Base-by-base conservation (phyloP, 2,329 filamentous ascomycete species). In the Aureobasidium sp. region DNA sequence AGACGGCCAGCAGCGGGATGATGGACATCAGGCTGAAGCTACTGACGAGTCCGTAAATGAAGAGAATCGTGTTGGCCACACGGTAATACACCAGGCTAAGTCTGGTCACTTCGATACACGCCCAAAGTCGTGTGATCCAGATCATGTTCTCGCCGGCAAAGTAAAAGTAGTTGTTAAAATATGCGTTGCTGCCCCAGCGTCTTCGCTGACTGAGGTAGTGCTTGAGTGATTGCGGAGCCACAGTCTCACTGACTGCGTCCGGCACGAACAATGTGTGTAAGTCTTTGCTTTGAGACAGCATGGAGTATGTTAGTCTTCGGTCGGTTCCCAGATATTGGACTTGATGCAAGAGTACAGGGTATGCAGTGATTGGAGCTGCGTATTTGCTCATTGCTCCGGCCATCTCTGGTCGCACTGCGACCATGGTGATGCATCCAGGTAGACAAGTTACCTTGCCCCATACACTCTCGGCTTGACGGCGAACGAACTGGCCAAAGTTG, bases 151-250 rank as follows among this genome's bases (percentile, higher is more conserved):
- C 68, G 15, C 72, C 72, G 5, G 64, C 66, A 1, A 70, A 64
- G 37, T 74, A 74, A 41, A 72, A 74, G 50, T 71, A 74, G 46
- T 74, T 74, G 68, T 74, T 74, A 63, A 73, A 74, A 61, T 74
- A 74, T 5, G 72, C 72, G 15, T 74, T 74, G 2, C 70, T 72
- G 2, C 72, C 72, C 72, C 72, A 74, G 8, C 72, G 66, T 5
- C 72, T 70, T 1, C 72, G 65, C 63, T 74, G 72, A 48, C 67
- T 70, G 29, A 74, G 68, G 42, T 74, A 74, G 63, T 74, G 72
- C 32, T 68, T 65, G n/a, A 74, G 56, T 0, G 68, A 71, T 29
- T 74, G 72, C 1, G 72, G 72, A 0, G 72, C 72, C 13, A 74
- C 71, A 0, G 72, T 74, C 50, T 74, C 72, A 1, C 70, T 72